phyloP scores from a whole-genome alignment of 495 filamentous ascomycete species.

The Aspergillus sclerotioniger region DNA sequence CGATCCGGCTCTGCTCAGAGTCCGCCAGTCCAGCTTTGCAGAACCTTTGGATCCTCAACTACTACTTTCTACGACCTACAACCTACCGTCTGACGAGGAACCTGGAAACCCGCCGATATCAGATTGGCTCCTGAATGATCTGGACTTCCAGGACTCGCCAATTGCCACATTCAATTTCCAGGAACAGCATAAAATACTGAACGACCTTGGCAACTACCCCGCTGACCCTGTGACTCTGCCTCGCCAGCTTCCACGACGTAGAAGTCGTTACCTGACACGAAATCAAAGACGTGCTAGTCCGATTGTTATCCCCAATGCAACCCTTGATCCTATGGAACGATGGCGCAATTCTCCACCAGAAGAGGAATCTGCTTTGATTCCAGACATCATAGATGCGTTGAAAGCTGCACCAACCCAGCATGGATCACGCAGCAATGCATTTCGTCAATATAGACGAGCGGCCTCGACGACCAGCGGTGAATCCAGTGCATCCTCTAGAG shows the following conservation, averaged over 20 bases:
- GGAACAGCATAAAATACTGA: no score
- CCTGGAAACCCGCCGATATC: no score
- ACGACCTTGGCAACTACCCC: no score
- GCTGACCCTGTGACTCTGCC: no score
- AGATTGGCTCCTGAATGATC: no score
- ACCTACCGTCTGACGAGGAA: no score
- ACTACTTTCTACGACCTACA: no score
- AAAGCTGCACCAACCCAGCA: background rate
- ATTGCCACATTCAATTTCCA: no score
- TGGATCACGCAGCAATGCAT: constrained; percentile 34
- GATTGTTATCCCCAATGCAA: background rate
- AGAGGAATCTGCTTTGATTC: background rate
- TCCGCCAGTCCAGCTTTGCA: no score
- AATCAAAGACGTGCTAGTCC: background rate
- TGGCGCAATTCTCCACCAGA: constrained; percentile 7
- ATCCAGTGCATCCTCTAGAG: constrained; percentile 21
- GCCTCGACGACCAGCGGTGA: constrained; percentile 52
- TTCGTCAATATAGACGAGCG: constrained; percentile 56
- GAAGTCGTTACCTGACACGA: background rate
- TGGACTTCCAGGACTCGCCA: no score
- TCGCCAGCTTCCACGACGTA: background rate
- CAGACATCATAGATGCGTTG: background rate
- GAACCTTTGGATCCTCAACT: no score
- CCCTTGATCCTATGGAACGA: background rate
- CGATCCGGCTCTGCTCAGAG: no score